A percentile compares a stretch with the other conserved stretches of the same genome.
These are phyloP conservation scores for Stephanodiscus minutulus DNA, from an alignment of 108 stramenopile species.

Conservation along the genomic window DNA sequence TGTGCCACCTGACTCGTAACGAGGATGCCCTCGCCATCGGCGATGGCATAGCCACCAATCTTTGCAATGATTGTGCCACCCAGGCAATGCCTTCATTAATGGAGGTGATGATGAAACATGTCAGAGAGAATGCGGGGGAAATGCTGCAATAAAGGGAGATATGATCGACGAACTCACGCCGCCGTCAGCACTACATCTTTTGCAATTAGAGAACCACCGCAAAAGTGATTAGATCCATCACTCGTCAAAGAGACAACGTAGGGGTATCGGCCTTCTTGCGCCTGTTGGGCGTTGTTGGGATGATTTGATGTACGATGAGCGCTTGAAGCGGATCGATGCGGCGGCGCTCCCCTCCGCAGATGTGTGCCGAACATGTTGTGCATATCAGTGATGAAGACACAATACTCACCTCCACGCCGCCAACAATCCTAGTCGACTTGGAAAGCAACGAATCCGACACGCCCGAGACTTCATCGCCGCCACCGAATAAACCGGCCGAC, in stretches of 20 bases:
- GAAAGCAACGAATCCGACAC: neutral
- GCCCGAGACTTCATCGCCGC: neutral
- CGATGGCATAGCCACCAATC: neutral
- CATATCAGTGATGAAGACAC: constrained; percentile 11
- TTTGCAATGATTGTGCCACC: neutral
- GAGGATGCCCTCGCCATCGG: constrained; percentile 13
- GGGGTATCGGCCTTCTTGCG: constrained; percentile 45
- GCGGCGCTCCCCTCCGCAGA: neutral
- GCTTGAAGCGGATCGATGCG: constrained; percentile 4
- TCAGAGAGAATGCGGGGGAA: neutral
- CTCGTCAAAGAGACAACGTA: constrained; percentile 43
- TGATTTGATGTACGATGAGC: neutral
- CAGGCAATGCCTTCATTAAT: neutral
- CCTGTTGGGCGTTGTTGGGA: constrained; percentile 1
- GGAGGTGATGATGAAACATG: neutral
- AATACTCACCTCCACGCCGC: constrained; percentile 13
- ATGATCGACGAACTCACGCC: constrained; percentile 2
- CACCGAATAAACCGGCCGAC: constrained; percentile 2
- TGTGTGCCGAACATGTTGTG: neutral
- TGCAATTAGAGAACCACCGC: constrained; percentile 69
- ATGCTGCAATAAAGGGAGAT: neutral
- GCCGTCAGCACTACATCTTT: constrained; percentile 16
- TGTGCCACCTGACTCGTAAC: constrained; percentile 19
- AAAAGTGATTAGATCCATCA: constrained; percentile 18
- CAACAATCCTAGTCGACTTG: constrained; percentile 6